Evolutionary conservation across 2,329 filamentous ascomycete species (phyloP), one percentile per base, ranked within the genome.

Genomic region (Fusarium chlamydosporum): DNA sequence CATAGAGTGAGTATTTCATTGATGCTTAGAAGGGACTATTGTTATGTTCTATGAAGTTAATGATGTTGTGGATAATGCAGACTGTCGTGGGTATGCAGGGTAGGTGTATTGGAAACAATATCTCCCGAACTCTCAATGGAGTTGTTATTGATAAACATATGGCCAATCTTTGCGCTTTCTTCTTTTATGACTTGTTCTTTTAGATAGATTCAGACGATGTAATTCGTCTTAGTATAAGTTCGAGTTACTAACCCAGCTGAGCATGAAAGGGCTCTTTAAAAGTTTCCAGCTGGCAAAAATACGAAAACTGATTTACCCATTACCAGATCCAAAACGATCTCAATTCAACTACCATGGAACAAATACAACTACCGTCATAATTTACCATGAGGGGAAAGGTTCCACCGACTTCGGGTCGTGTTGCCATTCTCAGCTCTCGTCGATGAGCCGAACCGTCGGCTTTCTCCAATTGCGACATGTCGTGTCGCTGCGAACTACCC

Each of bases 401-500:
- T 42, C 51, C 50, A 59, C 63, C 27, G 27, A 18, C 23, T 51
- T 47, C 63, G 71, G 56, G 54, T 37, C 53, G 59, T 26, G 12
- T 42, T 23, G 7, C 41, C 37, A 29, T 50, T 43, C 18, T n/a
- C 29, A 34, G 59, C 20, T 51, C 61, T 67, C 18, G 10, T 51
- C 29, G 8, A 60, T 59, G 70, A 64, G 62, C 50, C 48, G 33
- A 60, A 41, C 34, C 15, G 16, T 41, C 18, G n/a, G 35, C 34
- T 59, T 57, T 56, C 48, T 40, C 54, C 40, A 53, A 71, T 56
- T 61, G 13, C 56, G 50, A 63, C 59, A 64, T 50, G 34, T 16
- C 23, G 42, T 51, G 45, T 74, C 72, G 72, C 72, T 71, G 4
- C 26, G 15, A 72, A 61, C 60, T 74, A 63, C 20, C 66, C 72